Percentiles rank a stretch among this genome's conserved stretches.
Conservation (phyloP, 495 filamentous ascomycete genomes). For the Podospora anserina region DNA sequence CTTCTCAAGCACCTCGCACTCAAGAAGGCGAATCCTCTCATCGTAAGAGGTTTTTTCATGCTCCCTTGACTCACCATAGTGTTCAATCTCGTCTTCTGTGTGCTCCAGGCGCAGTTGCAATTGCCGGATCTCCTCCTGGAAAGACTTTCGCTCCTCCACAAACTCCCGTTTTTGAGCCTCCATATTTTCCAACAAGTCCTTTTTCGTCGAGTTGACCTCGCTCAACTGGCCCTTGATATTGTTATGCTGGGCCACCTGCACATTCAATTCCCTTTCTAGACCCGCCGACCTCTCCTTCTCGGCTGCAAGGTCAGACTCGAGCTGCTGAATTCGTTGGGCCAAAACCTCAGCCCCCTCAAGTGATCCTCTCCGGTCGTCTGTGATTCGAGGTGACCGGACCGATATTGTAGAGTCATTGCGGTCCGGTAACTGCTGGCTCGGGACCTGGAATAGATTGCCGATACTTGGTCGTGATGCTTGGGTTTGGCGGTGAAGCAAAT, state of each 20-base stretch:
- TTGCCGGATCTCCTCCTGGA: constrained; percentile 74
- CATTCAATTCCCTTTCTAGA: constrained; percentile 60
- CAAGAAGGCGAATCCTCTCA: constrained; percentile 63
- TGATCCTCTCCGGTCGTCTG: constrained; percentile 41
- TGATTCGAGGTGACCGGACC: constrained; percentile 33
- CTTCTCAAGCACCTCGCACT: constrained; percentile 63
- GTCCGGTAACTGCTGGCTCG: constrained; percentile 37
- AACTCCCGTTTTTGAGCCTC: constrained; percentile 89
- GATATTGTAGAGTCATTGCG: constrained; percentile 44
- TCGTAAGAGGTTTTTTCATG: constrained; percentile 69
- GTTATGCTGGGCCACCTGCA: constrained; percentile 56
- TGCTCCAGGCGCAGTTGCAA: constrained; percentile 77
- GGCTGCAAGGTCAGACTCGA: constrained; percentile 72
- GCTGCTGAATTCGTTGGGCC: constrained; percentile 61
- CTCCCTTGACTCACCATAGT: constrained; percentile 75
- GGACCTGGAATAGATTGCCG: constrained; percentile 59
- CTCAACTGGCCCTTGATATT: constrained; percentile 69
- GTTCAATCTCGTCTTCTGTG: constrained; percentile 83
- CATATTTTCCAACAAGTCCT: constrained; percentile 91
- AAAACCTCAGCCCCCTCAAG: constrained; percentile 38
- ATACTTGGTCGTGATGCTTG: constrained; percentile 67
- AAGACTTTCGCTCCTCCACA: constrained; percentile 70
- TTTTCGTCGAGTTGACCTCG: constrained; percentile 85
- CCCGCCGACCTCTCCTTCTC: constrained; percentile 51
- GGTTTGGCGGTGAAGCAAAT: constrained; percentile 83